These are phyloP conservation scores for Fusarium brevicatenulatum DNA, from an alignment of 2,329 filamentous ascomycete species.

Conservation along the genomic window DNA sequence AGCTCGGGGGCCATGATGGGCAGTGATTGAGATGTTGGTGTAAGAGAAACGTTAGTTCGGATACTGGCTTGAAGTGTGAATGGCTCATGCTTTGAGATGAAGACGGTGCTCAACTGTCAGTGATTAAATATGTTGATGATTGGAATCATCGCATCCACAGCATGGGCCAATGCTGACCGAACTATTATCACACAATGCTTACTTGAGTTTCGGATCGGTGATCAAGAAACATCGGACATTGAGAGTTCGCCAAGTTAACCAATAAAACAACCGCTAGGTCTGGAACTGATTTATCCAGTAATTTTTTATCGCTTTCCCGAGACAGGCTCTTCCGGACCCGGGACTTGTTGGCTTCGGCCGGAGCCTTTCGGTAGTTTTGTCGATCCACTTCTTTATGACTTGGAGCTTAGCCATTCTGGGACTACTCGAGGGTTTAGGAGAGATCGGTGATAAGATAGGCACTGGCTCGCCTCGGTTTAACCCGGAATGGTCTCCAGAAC, in stretches of 20 bases:
- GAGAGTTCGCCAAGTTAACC: no score
- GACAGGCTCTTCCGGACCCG: not conserved
- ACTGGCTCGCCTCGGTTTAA: not conserved
- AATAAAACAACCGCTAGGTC: fast-evolving
- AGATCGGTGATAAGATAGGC: not conserved
- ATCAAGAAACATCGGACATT: not conserved
- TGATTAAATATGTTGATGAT: not conserved
- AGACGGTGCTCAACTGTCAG: no score
- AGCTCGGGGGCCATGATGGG: not conserved
- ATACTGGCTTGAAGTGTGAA: not conserved
- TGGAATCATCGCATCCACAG: not conserved
- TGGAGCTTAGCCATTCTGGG: not conserved
- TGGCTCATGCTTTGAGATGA: not conserved
- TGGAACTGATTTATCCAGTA: not conserved
- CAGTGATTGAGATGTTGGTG: not conserved
- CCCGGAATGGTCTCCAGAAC: not conserved
- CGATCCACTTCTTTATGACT: not conserved
- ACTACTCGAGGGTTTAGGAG: not conserved
- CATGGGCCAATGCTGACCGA: not conserved
- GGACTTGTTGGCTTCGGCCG: not conserved
- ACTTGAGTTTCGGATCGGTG: not conserved
- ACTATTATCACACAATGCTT: not conserved
- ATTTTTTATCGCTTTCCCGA: not conserved
- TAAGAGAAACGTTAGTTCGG: not conserved
- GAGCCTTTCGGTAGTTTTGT: not conserved